A percentile compares a stretch with the other conserved stretches of the same genome.
Conservation (phyloP, 371 early-diverging fungal genomes). For the Sanchytrium tribonematis region DNA sequence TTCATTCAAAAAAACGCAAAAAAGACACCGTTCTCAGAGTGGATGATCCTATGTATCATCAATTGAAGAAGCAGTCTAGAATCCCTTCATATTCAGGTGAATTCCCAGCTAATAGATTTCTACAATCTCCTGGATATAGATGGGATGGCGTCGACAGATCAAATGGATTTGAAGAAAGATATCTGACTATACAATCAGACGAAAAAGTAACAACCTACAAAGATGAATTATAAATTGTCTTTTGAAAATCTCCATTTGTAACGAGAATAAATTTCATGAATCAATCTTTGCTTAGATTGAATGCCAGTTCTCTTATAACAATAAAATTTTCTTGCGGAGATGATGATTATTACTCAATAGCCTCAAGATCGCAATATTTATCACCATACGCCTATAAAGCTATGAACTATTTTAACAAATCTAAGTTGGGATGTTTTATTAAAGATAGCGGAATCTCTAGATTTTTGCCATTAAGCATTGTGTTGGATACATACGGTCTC, state of each 20-base stretch:
- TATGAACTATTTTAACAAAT: background rate
- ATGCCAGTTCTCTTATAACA: background rate
- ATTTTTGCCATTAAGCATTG: background rate
- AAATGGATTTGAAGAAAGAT: conserved; percentile 39
- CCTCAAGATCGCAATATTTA: background rate
- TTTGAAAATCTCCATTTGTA: background rate
- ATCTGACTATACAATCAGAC: background rate
- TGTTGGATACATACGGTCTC: background rate
- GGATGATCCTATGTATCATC: background rate
- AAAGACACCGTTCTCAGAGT: background rate
- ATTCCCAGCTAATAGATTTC: conserved; percentile 41
- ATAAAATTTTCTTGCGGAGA: background rate
- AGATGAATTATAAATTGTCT: background rate
- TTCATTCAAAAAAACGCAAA: background rate
- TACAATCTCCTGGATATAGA: conserved; percentile 51
- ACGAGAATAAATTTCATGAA: background rate
- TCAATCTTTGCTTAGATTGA: background rate
- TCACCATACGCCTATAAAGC: background rate
- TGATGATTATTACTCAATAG: background rate
- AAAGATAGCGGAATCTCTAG: background rate
- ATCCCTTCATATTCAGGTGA: background rate
- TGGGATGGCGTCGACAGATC: conserved; percentile 80
- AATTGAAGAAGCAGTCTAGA: background rate
- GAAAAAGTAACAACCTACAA: background rate
- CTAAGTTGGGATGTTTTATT: background rate